Base-by-base conservation (phyloP, 768 basidiomycete genomes). In the Clathrus columnatus region DNA sequence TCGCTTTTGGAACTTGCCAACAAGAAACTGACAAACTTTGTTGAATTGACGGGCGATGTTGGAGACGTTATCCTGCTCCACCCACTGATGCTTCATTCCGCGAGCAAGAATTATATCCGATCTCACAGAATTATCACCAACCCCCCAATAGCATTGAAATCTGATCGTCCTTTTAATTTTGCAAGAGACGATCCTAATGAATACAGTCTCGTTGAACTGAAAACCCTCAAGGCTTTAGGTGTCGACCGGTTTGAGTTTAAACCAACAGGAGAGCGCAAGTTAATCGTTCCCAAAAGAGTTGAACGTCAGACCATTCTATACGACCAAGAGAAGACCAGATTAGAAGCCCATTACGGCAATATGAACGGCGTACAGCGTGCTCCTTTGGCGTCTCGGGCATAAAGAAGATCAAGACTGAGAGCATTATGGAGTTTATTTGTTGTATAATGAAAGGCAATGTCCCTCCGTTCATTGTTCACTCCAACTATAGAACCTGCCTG, bases 61-160 rank as follows among this genome's bases (percentile, higher is more conserved):
- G 83, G 82, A n/a, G 83, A 84, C 63, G 82, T 83, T 14, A 75
- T 82, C 18, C 70, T 83, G 41, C 69, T 83, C 68, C 81, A 83
- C 65, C 80, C 82, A 11, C 65, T 84, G 49, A 84, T 84, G 80
- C 64, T 82, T 18, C 21, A 50, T 23, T 78, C 81, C 11, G 82
- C 82, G 10, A 78, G 79, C 28, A 79, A 76, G 64, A 84, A 84
- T 63, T 69, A 77, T 60, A 67, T 76, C 41, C 76, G 83, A 23
- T 66, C 73, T 18, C 79, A 77, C 23, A 71, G 82, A 58, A 70
- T 85, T 52, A 84, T 84, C 63, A 82, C 82, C 44, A 85, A 84
- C 60, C 82, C 83, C 51, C 81, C 82, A 4, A 80, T 82, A 6
- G 68, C 74, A 32, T 67, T 82, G 50, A 73, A 71, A 50, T 69